Conservation (phyloP, 495 filamentous ascomycete genomes). For the Hypoxylon cercidicola region DNA sequence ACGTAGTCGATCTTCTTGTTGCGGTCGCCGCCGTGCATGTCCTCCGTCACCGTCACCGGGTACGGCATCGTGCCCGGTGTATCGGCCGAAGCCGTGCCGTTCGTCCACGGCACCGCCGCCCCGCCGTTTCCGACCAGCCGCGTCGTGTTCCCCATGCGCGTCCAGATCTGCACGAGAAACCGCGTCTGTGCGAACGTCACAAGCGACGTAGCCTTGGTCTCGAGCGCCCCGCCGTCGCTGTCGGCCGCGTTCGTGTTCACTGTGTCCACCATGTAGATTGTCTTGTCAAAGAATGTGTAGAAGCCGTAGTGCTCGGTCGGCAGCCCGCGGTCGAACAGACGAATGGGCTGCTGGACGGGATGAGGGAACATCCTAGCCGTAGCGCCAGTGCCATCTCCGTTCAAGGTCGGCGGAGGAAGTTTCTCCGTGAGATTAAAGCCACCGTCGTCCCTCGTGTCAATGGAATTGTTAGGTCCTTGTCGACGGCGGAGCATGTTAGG, state of each 20-base stretch:
- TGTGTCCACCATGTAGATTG: constrained; percentile 73
- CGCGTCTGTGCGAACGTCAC: constrained; percentile 87
- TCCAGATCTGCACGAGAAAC: constrained; percentile 94
- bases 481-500: constrained; percentile 52
- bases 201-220: constrained; percentile 68
- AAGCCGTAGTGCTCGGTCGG: constrained; percentile 91
- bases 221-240: constrained; percentile 69
- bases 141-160: constrained; percentile 60
- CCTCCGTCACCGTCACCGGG: constrained; percentile 80
- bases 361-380: constrained; percentile 74
- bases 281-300: constrained; percentile 90
- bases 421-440: constrained; percentile 56
- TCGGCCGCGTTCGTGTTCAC: constrained; percentile 62
- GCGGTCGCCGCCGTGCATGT: constrained; percentile 78
- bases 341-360: constrained; percentile 78
- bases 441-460: constrained; percentile 15
- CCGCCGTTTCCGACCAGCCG: constrained; percentile 51
- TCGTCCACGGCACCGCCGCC: constrained; percentile 22
- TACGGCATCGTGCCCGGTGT: constrained; percentile 84
- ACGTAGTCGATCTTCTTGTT: constrained; percentile 75
- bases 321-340: constrained; percentile 83
- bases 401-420: constrained; percentile 69
- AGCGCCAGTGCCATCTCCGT: constrained; percentile 75
- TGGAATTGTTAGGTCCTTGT: constrained; percentile 34
- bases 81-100: constrained; percentile 44